Base-by-base conservation (phyloP, 768 basidiomycete species). In the Leucogyrophana mollusca region DNA sequence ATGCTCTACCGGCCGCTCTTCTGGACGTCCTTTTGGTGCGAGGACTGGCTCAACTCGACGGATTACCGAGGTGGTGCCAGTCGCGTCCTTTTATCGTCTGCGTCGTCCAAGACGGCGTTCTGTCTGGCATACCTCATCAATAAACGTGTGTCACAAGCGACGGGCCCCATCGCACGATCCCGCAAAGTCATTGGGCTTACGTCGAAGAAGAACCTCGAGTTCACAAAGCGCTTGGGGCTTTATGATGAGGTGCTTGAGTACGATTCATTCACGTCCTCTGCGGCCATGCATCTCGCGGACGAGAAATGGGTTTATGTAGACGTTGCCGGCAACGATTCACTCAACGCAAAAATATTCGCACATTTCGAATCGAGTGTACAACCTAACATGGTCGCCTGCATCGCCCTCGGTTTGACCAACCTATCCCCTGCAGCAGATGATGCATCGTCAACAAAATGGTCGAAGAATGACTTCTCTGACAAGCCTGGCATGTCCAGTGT, bases 11-110 rank as follows among this genome's bases (percentile, higher is more conserved):
- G 83, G 0, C 83, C 85, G 0, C 69, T 87, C 13, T 87, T 85
- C 61, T 87, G 85, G 85, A 86, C 85, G 0, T 75, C 85, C 1
- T 87, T 77, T 52, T 87, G 85, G 85, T 83, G 75, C 51, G 82
- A 87, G 59, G 85, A 87, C 56, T 87, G 82, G 82, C 58, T 87
- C 5, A 64, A 74, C 46, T 65, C 72, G 4, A 69, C 75, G 3
- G 54, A 59, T 18, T 86, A 85, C 57, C 71, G 74, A 8, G 74
- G 69, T 1, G 76, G 70, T 5, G 73, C 73, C 4, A 67, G 67
- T 2, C 56, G 59, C 22, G 65, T 87, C 47, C 67, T 87, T 38
- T 74, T 87, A 32, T 84, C 85, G 2, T 84, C 83, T 34, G 85
- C 85, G 0, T 87, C 85, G 3, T 76, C 85, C 21, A 87, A 87